These are phyloP conservation scores for Monosporascus cannonballus DNA, from an alignment of 2,329 filamentous ascomycete species.

Conservation along the genomic window DNA sequence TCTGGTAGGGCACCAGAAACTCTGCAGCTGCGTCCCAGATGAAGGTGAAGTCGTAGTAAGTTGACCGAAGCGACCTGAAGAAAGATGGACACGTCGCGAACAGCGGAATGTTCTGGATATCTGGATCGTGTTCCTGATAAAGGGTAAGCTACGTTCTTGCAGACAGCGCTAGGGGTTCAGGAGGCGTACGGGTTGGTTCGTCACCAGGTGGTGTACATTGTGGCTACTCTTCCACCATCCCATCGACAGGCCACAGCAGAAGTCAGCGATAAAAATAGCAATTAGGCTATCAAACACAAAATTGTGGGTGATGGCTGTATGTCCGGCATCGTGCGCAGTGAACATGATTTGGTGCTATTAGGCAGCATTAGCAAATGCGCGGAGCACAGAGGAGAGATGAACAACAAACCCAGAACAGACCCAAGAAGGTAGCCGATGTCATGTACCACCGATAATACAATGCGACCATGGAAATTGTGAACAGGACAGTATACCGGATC, in stretches of 20 bases:
- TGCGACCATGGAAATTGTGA: conserved; percentile 38
- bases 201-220: conserved; percentile 62
- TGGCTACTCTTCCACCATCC: conserved; percentile 67
- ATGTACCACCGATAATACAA: conserved; percentile 49
- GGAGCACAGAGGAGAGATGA: neutral
- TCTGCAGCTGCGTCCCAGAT: conserved; percentile 56
- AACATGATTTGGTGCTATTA: conserved; percentile 62
- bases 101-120: conserved; percentile 62
- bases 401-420: conserved; percentile 50
- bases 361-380: conserved; percentile 9
- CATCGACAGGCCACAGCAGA: conserved; percentile 59
- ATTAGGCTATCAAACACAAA: conserved; percentile 54
- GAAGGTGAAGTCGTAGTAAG: conserved; percentile 61
- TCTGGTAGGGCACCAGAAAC: conserved; percentile 53
- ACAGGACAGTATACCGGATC: conserved; percentile 47
- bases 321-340: conserved; percentile 59
- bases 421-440: conserved; percentile 52
- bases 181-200: conserved; percentile 47
- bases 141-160: conserved; percentile 7
- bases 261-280: conserved; percentile 57
- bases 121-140: conserved; percentile 46
- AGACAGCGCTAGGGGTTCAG: neutral
- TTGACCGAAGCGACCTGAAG: conserved; percentile 56
- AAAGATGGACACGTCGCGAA: conserved; percentile 63
- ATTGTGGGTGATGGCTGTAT: conserved; percentile 55